Conservation (phyloP, 352 stramenopile species). For the Phytophthora quininea region DNA sequence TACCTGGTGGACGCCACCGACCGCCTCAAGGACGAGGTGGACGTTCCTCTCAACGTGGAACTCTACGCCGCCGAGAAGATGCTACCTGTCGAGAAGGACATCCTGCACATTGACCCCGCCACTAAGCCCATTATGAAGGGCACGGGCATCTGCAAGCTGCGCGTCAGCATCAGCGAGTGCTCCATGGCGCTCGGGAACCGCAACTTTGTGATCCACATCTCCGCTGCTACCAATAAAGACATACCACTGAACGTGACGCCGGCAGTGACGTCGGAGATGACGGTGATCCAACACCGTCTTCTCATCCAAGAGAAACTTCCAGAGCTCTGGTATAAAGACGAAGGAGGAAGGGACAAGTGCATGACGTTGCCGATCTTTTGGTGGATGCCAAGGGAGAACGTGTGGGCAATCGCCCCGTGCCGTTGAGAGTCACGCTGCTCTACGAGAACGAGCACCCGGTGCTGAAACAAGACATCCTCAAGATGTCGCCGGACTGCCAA, state of each 20-base stretch:
- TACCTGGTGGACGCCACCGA: constrained; percentile 86
- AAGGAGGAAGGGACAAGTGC: constrained; percentile 86
- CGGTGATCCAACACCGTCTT: constrained; percentile 83
- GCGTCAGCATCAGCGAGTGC: constrained; percentile 80
- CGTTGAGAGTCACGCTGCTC: constrained; percentile 79
- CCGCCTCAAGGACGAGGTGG: constrained; percentile 79
- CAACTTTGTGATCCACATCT: constrained; percentile 87
- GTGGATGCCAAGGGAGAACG: constrained; percentile 84
- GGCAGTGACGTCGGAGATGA: constrained; percentile 80
- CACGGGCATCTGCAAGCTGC: constrained; percentile 84
- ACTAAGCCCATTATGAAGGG: constrained; percentile 85
- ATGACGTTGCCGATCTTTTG: constrained; percentile 82
- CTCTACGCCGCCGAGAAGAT: constrained; percentile 87
- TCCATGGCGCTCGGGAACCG: constrained; percentile 87
- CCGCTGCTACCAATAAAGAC: constrained; percentile 60
- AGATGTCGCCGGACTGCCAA: constrained; percentile 87
- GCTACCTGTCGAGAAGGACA: constrained; percentile 78
- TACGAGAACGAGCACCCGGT: constrained; percentile 91
- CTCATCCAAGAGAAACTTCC: constrained; percentile 85
- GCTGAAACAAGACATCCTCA: constrained; percentile 95
- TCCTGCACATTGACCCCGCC: constrained; percentile 77
- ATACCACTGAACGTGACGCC: constrained; percentile 53
- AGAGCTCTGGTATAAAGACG: constrained; percentile 89
- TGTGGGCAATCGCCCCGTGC: constrained; percentile 75
- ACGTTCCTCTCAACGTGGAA: constrained; percentile 82